Conservation (phyloP, 495 filamentous ascomycete species). For the Podospora pseudocomata region DNA sequence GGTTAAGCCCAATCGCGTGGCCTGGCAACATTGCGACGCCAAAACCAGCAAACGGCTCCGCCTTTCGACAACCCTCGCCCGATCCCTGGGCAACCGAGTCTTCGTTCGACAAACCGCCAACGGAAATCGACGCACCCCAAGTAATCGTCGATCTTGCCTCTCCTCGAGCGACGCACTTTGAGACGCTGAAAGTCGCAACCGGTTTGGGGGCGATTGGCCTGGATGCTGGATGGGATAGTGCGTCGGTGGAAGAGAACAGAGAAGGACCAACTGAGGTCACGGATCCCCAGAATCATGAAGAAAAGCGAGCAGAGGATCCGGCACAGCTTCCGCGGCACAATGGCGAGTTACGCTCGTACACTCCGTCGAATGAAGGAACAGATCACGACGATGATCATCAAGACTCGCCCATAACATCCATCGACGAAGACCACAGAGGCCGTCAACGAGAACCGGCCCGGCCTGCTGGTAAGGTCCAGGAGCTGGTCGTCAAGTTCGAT, state of each 20-base stretch:
- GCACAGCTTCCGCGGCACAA: neutral
- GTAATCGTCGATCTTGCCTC: constrained; percentile 21
- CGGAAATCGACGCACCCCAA: constrained; percentile 21
- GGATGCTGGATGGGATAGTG: constrained; percentile 9
- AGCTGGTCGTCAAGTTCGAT: constrained; percentile 48
- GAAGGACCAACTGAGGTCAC: neutral
- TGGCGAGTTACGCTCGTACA: constrained; percentile 35
- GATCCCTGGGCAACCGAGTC: constrained; percentile 48
- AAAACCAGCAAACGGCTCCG: constrained; percentile 24
- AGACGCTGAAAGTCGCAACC: neutral
- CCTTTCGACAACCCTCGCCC: constrained; percentile 48
- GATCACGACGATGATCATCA: constrained; percentile 36
- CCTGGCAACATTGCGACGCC: constrained; percentile 38
- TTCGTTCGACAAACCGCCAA: constrained; percentile 21
- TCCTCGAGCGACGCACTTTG: neutral
- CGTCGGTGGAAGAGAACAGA: neutral
- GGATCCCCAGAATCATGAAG: neutral
- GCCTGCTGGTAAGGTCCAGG: constrained; percentile 42
- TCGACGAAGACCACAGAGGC: constrained; percentile 46
- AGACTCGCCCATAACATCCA: constrained; percentile 53
- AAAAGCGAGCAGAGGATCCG: neutral
- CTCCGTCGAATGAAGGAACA: constrained; percentile 41
- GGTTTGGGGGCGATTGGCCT: neutral
- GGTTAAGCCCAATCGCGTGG: constrained; percentile 39
- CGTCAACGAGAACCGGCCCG: constrained; percentile 29